These are phyloP conservation scores for Warburgia ugandensis DNA, from an alignment of 164 flowering plant genomes.

Conservation along the genomic window DNA sequence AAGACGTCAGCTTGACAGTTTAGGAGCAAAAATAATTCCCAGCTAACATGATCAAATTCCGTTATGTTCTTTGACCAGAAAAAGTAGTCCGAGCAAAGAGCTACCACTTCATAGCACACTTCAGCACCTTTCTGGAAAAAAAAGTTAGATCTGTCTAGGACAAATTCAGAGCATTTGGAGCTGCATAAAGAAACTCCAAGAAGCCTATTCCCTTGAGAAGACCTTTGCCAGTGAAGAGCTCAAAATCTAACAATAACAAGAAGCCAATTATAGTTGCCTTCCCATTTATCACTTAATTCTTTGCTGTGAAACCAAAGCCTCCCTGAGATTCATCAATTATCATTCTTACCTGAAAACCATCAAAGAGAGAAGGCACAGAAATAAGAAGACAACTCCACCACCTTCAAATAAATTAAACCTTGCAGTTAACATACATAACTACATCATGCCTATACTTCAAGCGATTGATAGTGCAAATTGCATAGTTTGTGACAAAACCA, in stretches of 20 bases:
- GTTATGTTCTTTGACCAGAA: not conserved
- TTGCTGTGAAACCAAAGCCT: conserved; percentile 77
- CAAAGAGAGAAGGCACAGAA: not conserved
- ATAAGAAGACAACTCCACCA: too few relatives aligned
- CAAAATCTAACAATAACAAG: conserved; percentile 76
- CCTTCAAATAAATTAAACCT: too few relatives aligned
- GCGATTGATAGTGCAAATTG: too few relatives aligned
- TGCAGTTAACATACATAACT: too few relatives aligned
- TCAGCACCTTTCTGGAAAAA: not conserved
- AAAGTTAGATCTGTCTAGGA: conserved; percentile 16
- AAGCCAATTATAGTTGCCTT: conserved; percentile 88
- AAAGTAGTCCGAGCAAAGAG: not conserved
- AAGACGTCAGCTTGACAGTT: too few relatives aligned
- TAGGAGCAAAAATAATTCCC: too few relatives aligned
- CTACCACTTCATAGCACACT: not conserved
- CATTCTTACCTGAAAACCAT: conserved; percentile 73
- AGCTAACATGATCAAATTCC: too few relatives aligned
- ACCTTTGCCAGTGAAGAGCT: conserved; percentile 91
- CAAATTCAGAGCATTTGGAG: conserved; percentile 41
- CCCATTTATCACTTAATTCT: conserved; percentile 83
- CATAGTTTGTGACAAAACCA: too few relatives aligned
- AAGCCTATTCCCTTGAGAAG: conserved; percentile 90
- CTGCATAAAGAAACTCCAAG: conserved; percentile 78
- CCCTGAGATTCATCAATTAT: conserved; percentile 59
- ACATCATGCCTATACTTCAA: too few relatives aligned